A percentile compares a stretch with the other conserved stretches of the same genome.
Conservation (phyloP, 352 stramenopile genomes). For the Globisporangium solare region DNA sequence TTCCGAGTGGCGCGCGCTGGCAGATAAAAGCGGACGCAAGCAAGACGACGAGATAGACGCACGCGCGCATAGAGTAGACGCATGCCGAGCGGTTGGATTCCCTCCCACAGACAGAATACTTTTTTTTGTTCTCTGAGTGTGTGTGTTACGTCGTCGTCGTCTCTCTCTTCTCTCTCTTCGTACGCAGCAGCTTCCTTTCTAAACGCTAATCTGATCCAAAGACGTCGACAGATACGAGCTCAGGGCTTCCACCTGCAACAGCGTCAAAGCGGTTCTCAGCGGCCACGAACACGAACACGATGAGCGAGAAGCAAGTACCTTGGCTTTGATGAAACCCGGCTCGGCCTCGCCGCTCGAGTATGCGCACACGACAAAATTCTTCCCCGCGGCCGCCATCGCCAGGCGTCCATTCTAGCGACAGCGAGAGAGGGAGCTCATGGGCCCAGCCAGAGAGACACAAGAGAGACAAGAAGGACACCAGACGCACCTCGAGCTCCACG, state of each 20-base stretch:
- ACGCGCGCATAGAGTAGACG: neutral
- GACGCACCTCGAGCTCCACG: conserved; percentile 61
- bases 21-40: conserved; percentile 10
- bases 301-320: conserved; percentile 23
- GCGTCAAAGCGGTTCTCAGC: conserved; percentile 3
- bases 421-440: too few relatives aligned
- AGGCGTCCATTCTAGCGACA: conserved; percentile 32
- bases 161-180: conserved; percentile 10
- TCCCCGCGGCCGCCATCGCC: conserved; percentile 58
- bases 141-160: neutral
- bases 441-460: too few relatives aligned
- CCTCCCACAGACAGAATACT: neutral
- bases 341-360: conserved; percentile 57
- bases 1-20: conserved; percentile 24
- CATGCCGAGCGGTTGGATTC: neutral
- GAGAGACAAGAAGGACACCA: neutral
- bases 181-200: conserved; percentile 8
- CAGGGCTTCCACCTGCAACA: conserved; percentile 50
- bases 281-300: neutral
- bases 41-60: neutral
- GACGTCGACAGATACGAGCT: conserved; percentile 54
- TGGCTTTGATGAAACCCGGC: conserved; percentile 67
- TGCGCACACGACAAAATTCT: conserved; percentile 72
- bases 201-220: conserved; percentile 71
- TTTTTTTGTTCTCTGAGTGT: conserved; percentile 4